Conservation (phyloP, 1,284 basidiomycete genomes). For the Xerocomus nothofagi region DNA sequence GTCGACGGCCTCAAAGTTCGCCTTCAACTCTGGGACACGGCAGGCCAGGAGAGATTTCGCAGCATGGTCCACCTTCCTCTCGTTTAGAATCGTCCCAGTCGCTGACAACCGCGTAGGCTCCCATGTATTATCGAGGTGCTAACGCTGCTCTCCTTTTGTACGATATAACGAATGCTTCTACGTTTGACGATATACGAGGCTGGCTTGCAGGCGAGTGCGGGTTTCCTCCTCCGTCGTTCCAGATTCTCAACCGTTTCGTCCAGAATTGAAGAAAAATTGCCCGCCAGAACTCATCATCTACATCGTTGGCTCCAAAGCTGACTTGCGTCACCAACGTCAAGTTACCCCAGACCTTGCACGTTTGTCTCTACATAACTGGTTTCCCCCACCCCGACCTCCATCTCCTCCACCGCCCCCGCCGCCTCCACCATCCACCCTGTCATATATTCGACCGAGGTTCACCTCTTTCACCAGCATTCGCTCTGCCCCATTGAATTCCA, state of each 20-base stretch:
- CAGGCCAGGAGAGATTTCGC: slow-evolving; percentile 95
- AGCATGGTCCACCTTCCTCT: slow-evolving; percentile 69
- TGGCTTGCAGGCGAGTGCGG: slow-evolving; percentile 80
- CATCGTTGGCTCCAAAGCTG: slow-evolving; percentile 89
- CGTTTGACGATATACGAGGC: slow-evolving; percentile 88
- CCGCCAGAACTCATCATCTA: slow-evolving; percentile 83
- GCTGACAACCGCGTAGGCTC: slow-evolving; percentile 58
- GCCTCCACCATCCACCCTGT: slow-evolving; percentile 64
- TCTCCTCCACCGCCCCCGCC: slow-evolving; percentile 59
- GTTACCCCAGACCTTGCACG: slow-evolving; percentile 81
- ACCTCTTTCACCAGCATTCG: slow-evolving; percentile 77
- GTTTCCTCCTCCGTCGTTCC: neutral
- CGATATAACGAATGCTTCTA: slow-evolving; percentile 91
- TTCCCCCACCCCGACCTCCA: slow-evolving; percentile 70
- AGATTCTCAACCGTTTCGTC: slow-evolving; percentile 17
- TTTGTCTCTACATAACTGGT: slow-evolving; percentile 79
- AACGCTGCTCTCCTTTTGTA: slow-evolving; percentile 96
- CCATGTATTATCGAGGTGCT: slow-evolving; percentile 99
- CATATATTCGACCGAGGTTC: slow-evolving; percentile 83
- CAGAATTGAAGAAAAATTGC: slow-evolving; percentile 89
- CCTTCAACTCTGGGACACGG: slow-evolving; percentile 91
- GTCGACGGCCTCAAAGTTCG: slow-evolving; percentile 88
- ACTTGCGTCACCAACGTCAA: slow-evolving; percentile 67
- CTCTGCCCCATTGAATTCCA: slow-evolving; percentile 48
- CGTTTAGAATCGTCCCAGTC: slow-evolving; percentile 15